Evolutionary conservation across 768 basidiomycete genomes (phyloP).

Genomic region (Phylloporus arenicola): DNA sequence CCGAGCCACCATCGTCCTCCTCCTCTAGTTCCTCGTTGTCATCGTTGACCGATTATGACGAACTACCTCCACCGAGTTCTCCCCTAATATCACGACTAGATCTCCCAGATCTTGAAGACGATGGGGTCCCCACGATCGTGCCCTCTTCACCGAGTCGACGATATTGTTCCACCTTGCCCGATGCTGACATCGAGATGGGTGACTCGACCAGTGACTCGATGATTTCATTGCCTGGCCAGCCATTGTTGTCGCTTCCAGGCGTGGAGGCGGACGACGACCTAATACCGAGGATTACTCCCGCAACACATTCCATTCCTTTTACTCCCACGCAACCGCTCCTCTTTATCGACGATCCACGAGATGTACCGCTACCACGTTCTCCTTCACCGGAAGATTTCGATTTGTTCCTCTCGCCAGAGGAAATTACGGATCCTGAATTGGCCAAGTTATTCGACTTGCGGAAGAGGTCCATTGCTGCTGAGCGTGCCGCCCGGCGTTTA

Average conservation of each 20-base stretch:
- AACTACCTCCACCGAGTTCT: conserved; percentile 23
- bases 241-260: conserved; percentile 37
- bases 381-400: conserved; percentile 40
- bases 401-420: conserved; percentile 32
- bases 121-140: conserved; percentile 13
- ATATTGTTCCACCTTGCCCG: conserved; percentile 26
- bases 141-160: conserved; percentile 28
- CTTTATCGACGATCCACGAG: conserved; percentile 39
- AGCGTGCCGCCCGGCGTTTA: conserved; percentile 27
- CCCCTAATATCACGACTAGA: conserved; percentile 28
- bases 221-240: conserved; percentile 16
- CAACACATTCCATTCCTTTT: conserved; percentile 9
- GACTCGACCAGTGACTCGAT: conserved; percentile 14
- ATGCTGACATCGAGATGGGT: conserved; percentile 24
- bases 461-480: conserved; percentile 31
- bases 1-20: conserved; percentile 8
- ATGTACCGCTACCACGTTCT: conserved; percentile 36
- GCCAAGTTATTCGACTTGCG: conserved; percentile 37
- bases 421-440: conserved; percentile 34
- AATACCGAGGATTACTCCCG: conserved; percentile 25
- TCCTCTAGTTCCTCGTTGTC: conserved; percentile 11
- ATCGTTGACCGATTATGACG: conserved; percentile 23
- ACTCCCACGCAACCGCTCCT: conserved; percentile 30
- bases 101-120: conserved; percentile 31
- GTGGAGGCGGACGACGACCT: conserved; percentile 41